These are phyloP conservation scores for Plasmodium sp. DNA, from an alignment of 169 alveolate genomes.

Conservation along the genomic window DNA sequence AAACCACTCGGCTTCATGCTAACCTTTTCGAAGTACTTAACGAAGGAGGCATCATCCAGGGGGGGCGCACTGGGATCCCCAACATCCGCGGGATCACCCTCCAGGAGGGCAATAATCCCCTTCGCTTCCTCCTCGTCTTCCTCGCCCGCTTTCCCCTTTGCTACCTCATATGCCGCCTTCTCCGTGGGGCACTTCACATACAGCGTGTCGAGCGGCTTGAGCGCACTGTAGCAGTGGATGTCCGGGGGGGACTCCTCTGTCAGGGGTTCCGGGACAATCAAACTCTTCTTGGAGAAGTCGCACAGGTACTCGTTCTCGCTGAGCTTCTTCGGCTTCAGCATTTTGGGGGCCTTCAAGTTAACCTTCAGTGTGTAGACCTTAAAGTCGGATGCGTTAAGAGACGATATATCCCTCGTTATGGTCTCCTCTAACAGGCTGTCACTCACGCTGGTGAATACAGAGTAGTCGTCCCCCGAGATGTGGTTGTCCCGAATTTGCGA, in stretches of 20 bases:
- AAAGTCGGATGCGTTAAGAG: background rate
- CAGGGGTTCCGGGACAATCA: constrained; percentile 10
- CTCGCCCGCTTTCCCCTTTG: background rate
- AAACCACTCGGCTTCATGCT: constrained; percentile 15
- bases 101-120: background rate
- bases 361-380: constrained; percentile 10
- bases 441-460: background rate
- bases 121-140: constrained; percentile 19
- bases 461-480: background rate
- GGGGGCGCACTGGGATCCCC: background rate
- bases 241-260: background rate
- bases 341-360: constrained; percentile 23
- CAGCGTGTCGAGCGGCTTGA: constrained; percentile 45
- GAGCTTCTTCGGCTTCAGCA: constrained; percentile 1
- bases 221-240: constrained; percentile 2
- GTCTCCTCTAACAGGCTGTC: background rate
- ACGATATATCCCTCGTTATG: constrained; percentile 5
- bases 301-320: background rate
- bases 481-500: background rate
- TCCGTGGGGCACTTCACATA: constrained; percentile 68
- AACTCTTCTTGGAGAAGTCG: constrained; percentile 25
- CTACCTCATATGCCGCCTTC: background rate
- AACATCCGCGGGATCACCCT: background rate
- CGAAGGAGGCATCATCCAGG: constrained; percentile 5
- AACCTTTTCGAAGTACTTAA: background rate